phyloP scores from a whole-genome alignment of 805 yeast genomes.

The Candida corydali region DNA sequence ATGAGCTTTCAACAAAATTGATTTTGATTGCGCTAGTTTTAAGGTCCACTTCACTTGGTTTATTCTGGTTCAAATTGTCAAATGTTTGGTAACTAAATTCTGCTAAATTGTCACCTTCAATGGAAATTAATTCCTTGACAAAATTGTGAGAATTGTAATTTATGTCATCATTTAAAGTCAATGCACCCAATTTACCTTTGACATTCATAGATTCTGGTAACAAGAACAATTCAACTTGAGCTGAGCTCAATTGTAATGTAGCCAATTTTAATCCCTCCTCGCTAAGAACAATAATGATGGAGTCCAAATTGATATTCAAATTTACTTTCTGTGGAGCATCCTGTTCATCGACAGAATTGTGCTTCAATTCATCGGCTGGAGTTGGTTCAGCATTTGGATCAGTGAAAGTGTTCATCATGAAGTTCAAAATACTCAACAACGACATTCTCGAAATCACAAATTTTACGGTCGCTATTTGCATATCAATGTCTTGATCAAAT shows the following conservation, averaged over 20 bases:
- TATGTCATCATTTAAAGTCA: slow-evolving; percentile 73
- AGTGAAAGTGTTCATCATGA: slow-evolving; percentile 80
- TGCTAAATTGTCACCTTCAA: slow-evolving; percentile 78
- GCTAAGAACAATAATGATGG: slow-evolving; percentile 69
- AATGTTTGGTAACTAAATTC: slow-evolving; percentile 82
- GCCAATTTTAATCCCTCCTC: slow-evolving; percentile 84
- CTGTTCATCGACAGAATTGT: slow-evolving; percentile 53
- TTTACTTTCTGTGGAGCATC: slow-evolving; percentile 72
- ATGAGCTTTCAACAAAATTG: slow-evolving; percentile 78
- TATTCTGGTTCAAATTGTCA: slow-evolving; percentile 46
- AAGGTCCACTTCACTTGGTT: slow-evolving; percentile 52
- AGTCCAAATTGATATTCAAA: slow-evolving; percentile 63
- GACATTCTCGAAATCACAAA: slow-evolving; percentile 76
- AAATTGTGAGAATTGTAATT: slow-evolving; percentile 60
- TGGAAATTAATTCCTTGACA: slow-evolving; percentile 63
- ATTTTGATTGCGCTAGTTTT: slow-evolving; percentile 72
- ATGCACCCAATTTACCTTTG: slow-evolving; percentile 68
- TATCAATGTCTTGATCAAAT: slow-evolving; percentile 69
- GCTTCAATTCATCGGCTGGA: slow-evolving; percentile 69
- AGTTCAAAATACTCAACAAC: slow-evolving; percentile 72
- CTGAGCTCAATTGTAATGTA: slow-evolving; percentile 70
- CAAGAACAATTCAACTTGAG: slow-evolving; percentile 59
- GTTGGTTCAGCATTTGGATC: slow-evolving; percentile 66
- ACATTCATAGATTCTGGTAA: slow-evolving; percentile 78
- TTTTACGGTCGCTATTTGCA: slow-evolving; percentile 74